These are phyloP conservation scores for Hygrophorus russula DNA, from an alignment of 768 basidiomycete species.

Conservation along the genomic window DNA sequence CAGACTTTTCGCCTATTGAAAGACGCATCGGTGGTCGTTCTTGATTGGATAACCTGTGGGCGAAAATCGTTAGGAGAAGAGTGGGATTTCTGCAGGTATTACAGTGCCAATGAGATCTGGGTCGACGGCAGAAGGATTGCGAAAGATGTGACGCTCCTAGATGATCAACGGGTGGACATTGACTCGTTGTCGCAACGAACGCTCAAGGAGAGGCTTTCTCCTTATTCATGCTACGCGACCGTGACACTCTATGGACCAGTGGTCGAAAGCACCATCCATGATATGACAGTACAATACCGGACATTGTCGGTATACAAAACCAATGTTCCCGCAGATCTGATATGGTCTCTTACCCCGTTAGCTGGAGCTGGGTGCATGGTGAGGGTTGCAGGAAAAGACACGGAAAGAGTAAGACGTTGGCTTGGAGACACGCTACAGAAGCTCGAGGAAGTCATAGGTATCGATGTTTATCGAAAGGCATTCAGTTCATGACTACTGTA, in stretches of 20 bases:
- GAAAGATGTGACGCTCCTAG: conserved; percentile 70
- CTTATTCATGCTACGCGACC: conserved; percentile 88
- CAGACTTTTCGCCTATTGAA: conserved; percentile 65
- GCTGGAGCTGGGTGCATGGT: conserved; percentile 43
- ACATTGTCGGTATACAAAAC: conserved; percentile 52
- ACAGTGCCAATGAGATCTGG: conserved; percentile 77
- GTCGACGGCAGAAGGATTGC: conserved; percentile 54
- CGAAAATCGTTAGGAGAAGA: conserved; percentile 75
- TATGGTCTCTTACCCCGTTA: conserved; percentile 76
- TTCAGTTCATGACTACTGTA: conserved; percentile 30
- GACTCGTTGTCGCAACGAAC: conserved; percentile 27
- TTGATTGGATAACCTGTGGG: conserved; percentile 92
- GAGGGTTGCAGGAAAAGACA: conserved; percentile 65
- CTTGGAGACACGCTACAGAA: conserved; percentile 41
- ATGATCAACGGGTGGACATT: conserved; percentile 24
- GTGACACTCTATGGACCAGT: conserved; percentile 69
- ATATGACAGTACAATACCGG: conserved; percentile 39
- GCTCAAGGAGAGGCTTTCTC: conserved; percentile 51
- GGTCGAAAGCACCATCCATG: conserved; percentile 32
- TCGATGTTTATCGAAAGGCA: conserved; percentile 51
- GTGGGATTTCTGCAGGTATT: conserved; percentile 81
- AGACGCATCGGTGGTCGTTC: conserved; percentile 31
- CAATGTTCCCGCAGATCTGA: conserved; percentile 45
- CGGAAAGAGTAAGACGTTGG: conserved; percentile 68
- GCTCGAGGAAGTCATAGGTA: conserved; percentile 45